These are phyloP conservation scores for Populus hybrid DNA, from an alignment of 441 rosid species.

Conservation along the genomic window DNA sequence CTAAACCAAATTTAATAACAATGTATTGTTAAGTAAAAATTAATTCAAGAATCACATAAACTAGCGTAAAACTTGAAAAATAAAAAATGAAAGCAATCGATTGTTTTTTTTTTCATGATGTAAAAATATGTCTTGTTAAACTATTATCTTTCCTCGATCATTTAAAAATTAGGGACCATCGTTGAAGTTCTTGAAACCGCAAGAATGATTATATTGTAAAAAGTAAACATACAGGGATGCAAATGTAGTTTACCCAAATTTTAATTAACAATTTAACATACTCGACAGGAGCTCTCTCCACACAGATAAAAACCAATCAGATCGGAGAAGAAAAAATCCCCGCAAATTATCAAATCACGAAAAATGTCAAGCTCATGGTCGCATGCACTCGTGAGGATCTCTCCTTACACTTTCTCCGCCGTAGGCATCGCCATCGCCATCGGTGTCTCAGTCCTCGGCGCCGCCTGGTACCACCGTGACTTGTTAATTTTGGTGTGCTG, in stretches of 20 bases:
- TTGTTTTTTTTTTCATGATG: no score
- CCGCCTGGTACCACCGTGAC: constrained; percentile 74
- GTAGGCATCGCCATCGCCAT: constrained; percentile 91
- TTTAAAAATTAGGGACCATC: not conserved
- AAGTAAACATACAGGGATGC: not conserved
- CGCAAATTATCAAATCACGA: not conserved
- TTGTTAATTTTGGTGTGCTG: not conserved
- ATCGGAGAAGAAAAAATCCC: not conserved
- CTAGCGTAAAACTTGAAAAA: no score
- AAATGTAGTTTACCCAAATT: not conserved
- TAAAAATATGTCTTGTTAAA: no score
- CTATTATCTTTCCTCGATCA: no score
- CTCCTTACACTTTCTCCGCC: constrained; percentile 95
- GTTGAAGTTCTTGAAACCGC: not conserved
- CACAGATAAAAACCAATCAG: not conserved
- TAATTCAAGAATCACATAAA: no score
- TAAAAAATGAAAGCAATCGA: no score
- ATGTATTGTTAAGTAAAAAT: no score
- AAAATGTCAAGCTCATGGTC: constrained; percentile 79
- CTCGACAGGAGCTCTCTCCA: not conserved
- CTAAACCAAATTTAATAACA: no score
- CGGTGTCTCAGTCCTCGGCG: constrained; percentile 98
- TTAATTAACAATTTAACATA: not conserved
- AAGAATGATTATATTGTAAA: not conserved
- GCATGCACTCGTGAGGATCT: constrained; percentile 66